phyloP scores from a whole-genome alignment of 148 eudicot species.

The Selenicereus undatus region DNA sequence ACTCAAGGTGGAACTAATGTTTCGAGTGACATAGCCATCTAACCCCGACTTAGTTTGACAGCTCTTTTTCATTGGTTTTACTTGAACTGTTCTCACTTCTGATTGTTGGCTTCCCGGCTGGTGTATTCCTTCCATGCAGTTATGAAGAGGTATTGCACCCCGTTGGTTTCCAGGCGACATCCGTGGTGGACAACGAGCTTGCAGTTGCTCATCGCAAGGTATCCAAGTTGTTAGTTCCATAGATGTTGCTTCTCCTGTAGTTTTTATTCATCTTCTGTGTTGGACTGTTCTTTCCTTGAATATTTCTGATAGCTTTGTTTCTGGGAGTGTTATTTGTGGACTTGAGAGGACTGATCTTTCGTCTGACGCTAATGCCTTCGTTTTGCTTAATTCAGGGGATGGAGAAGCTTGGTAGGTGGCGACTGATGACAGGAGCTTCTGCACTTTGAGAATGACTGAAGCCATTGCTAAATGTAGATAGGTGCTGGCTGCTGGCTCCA shows the following conservation, averaged over 20 bases:
- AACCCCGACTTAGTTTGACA: background rate
- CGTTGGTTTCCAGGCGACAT: slow-evolving; percentile 51
- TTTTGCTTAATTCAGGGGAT: slow-evolving; percentile 37
- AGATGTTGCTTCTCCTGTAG: background rate
- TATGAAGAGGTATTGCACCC: slow-evolving; percentile 67
- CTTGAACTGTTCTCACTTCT: background rate
- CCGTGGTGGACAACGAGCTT: slow-evolving; percentile 58
- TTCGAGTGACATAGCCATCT: background rate
- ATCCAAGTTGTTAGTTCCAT: background rate
- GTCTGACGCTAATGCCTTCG: background rate
- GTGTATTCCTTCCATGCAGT: slow-evolving; percentile 31
- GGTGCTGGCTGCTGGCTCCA: no score
- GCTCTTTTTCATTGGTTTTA: background rate
- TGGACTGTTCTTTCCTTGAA: background rate
- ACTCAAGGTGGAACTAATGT: no score
- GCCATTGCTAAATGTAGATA: no score
- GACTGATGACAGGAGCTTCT: slow-evolving; percentile 25
- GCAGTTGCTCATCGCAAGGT: slow-evolving; percentile 65
- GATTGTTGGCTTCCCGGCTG: background rate
- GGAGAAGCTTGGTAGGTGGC: slow-evolving; percentile 77
- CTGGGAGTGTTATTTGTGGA: background rate
- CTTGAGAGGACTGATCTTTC: background rate
- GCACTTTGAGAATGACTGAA: slow-evolving; percentile 24
- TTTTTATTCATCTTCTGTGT: background rate
- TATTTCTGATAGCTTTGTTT: background rate